Evolutionary conservation across 257 asterid species (phyloP), one percentile per base, ranked within the genome.

Genomic region (Fraxinus anomala): DNA sequence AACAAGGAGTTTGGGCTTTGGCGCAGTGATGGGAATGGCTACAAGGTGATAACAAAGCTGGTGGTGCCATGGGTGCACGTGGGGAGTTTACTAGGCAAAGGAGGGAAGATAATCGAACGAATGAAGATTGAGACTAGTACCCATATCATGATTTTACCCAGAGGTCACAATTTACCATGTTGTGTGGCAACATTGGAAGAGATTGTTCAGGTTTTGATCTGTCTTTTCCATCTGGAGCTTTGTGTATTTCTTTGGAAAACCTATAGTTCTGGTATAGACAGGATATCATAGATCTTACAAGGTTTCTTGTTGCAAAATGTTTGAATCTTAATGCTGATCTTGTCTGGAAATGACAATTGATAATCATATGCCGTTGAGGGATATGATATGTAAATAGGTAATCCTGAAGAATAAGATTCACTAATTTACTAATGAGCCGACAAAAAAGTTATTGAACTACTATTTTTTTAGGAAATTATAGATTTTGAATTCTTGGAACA

Each of bases 61-160:
- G 98, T 95, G 77, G 99, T 95, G 49, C 87, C 96, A 14, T 83
- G 94, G 77, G 81, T 89, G 89, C 97, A 95, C 40, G 97, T 91
- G 36, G 99, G 99, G 65, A 83, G 94, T 74, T 88, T 95, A 90
- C 72, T 95, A 83, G 99, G 99, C 73, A 95, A 90, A 87, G 96
- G 97, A 61, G 99, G 99, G 82, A 93, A 91, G 93, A 95, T 95
- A 76, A 95, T 95, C 71, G 97, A 95, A 92, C 97, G 89, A 81
- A 95, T 95, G 97, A 91, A 93, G 90, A 88, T 82, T 31, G 96
- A 93, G 82, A 93, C 99, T 68, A 93, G 88, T 85, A 93, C 98
- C 3, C 98, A 95, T 84, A 93, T 95, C 77, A 92, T 93, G 88
- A 80, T 95, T 86, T 87, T 95, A 82, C 97, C 98, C 0, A 88